A percentile compares a stretch with the other conserved stretches of the same genome.
Conservation (phyloP, 2,329 filamentous ascomycete species). For the Diaporthe ampelina region DNA sequence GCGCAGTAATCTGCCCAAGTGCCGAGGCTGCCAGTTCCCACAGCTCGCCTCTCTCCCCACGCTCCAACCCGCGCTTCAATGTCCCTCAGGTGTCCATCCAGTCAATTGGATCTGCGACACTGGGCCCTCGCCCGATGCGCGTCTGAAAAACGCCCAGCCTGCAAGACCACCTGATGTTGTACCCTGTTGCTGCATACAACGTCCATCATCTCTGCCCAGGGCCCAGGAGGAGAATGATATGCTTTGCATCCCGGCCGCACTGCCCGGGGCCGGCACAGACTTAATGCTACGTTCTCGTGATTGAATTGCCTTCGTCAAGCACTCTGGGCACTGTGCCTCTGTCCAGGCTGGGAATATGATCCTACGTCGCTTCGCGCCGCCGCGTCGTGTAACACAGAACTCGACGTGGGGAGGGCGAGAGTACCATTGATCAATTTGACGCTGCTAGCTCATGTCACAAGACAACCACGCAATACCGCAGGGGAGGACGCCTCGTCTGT, state of each 20-base stretch:
- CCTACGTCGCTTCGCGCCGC: not conserved
- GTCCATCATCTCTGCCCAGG: not conserved
- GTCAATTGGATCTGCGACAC: constrained; percentile 25
- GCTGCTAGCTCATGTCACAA: constrained; percentile 18
- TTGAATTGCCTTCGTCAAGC: not conserved
- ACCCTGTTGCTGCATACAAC: constrained; percentile 15
- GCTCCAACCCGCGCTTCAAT: constrained; percentile 15
- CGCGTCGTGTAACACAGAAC: not conserved
- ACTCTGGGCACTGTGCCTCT: not conserved
- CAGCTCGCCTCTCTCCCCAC: not conserved
- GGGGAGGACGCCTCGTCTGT: constrained; percentile 15
- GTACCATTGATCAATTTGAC: not conserved
- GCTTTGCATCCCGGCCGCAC: constrained; percentile 12
- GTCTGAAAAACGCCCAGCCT: constrained; percentile 15
- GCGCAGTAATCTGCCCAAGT: constrained; percentile 4
- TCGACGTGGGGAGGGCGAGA: not conserved
- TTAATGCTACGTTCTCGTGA: not conserved
- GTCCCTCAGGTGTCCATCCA: constrained; percentile 21
- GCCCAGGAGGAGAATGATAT: not conserved
- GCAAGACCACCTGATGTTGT: constrained; percentile 12
- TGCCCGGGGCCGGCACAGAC: not conserved
- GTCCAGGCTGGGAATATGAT: not conserved
- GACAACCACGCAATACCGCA: not conserved
- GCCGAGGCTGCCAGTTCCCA: constrained; percentile 25
- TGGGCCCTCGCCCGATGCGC: not conserved